Evolutionary conservation across 75 land plant genomes (phyloP).

Genomic region (Gnetum montanum): DNA sequence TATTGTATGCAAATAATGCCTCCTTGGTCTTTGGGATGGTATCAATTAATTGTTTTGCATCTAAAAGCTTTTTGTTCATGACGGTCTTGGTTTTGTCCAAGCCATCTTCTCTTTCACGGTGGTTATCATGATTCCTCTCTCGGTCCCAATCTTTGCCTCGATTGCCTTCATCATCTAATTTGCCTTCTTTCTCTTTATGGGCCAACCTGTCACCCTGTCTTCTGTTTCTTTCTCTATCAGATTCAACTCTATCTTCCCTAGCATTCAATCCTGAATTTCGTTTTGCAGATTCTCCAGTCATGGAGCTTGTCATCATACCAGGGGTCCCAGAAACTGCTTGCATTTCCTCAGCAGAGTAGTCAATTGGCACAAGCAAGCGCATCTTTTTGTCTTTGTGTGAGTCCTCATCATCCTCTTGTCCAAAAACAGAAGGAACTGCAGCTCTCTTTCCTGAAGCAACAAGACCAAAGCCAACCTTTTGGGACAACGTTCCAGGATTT

Average conservation of each 20-base stretch:
- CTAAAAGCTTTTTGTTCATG: constrained; percentile 75
- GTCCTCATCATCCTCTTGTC: constrained; percentile 93
- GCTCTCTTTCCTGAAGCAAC: constrained; percentile 83
- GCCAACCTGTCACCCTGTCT: constrained; percentile 31
- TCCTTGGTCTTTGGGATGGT: constrained; percentile 97
- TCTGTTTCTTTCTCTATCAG: constrained; percentile 42
- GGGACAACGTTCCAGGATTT: constrained; percentile 31
- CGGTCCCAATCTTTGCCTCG: constrained; percentile 37
- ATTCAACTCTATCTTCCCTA: constrained; percentile 49
- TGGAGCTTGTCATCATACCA: constrained; percentile 32
- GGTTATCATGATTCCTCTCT: constrained; percentile 36
- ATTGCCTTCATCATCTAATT: constrained; percentile 21
- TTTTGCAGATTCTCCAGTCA: constrained; percentile 87
- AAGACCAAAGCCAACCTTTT: constrained; percentile 92
- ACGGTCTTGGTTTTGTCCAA: constrained; percentile 30
- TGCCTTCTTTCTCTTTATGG: constrained; percentile 33
- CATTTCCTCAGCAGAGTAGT: constrained; percentile 92
- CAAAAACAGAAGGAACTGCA: constrained; percentile 83
- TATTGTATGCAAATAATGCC: constrained; percentile 76
- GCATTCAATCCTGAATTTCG: constrained; percentile 36
- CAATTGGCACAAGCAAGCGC: constrained; percentile 90
- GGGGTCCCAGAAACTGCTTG: constrained; percentile 51
- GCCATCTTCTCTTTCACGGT: constrained; percentile 20
- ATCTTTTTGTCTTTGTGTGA: constrained; percentile 66
- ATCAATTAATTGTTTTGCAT: constrained; percentile 96